Conservation (phyloP, 306 rosid species). For the Hippophae tibetana region DNA sequence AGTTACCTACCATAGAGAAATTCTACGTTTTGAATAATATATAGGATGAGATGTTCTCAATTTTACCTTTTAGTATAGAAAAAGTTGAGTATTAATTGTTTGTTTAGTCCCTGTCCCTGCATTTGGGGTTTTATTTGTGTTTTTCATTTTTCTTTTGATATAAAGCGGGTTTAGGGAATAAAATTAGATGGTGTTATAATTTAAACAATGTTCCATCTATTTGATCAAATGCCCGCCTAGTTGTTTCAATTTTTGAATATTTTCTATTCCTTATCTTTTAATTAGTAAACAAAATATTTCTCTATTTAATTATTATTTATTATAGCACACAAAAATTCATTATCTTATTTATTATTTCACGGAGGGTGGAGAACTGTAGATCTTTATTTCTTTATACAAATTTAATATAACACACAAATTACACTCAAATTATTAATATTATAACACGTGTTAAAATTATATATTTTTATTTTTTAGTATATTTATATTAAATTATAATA, state of each 20-base stretch:
- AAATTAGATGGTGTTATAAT: slow-evolving; percentile 2
- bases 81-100: slow-evolving; percentile 7
- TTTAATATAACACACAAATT: too few species aligned
- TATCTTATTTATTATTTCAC: too few species aligned
- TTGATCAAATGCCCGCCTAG: slow-evolving; percentile 6
- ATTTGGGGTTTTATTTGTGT: slow-evolving; percentile 36
- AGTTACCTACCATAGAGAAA: neutral
- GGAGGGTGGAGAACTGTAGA: too few species aligned
- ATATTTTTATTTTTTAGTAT: too few species aligned
- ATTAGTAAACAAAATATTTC: neutral
- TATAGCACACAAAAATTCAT: too few species aligned
- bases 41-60: slow-evolving; percentile 7
- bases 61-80: slow-evolving; percentile 14
- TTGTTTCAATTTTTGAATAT: slow-evolving; percentile 8
- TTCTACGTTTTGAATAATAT: slow-evolving; percentile 9
- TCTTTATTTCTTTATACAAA: too few species aligned
- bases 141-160: slow-evolving; percentile 12
- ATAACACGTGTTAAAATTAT: too few species aligned
- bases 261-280: neutral
- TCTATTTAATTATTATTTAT: too few species aligned
- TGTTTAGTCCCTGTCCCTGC: slow-evolving; percentile 31
- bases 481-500: too few species aligned
- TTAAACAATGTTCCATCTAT: slow-evolving; percentile 18
- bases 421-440: too few species aligned
- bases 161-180: slow-evolving; percentile 19